A percentile compares a stretch with the other conserved stretches of the same genome.
Evolutionary conservation across 2,329 filamentous ascomycete genomes (phyloP).

Genomic region (Paraphaeosphaeria sporulosa): DNA sequence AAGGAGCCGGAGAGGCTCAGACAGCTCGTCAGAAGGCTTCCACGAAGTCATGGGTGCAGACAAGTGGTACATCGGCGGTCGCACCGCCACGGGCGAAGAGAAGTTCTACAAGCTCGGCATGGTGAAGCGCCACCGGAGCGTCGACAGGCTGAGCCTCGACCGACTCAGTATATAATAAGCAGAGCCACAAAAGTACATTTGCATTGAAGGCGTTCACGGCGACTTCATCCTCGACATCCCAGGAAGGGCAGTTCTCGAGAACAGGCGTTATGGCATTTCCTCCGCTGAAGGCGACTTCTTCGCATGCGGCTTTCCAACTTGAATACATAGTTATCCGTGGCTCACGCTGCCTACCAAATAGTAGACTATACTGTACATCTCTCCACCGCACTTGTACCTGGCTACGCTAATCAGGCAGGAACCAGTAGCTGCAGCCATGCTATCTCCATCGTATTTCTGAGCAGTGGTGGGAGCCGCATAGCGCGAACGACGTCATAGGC

Average conservation of each 20-base stretch:
- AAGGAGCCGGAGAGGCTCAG: slow-evolving; percentile 69
- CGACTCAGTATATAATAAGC: slow-evolving; percentile 72
- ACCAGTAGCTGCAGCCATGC: not conserved
- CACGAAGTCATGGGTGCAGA: slow-evolving; percentile 74
- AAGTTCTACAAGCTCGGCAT: slow-evolving; percentile 83
- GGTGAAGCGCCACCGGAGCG: slow-evolving; percentile 74
- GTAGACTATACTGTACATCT: slow-evolving; percentile 5
- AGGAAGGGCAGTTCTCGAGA: not conserved
- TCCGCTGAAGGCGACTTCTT: not conserved
- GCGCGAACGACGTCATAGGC: not conserved
- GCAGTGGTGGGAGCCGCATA: not conserved
- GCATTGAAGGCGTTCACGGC: slow-evolving; percentile 32
- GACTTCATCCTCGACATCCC: not conserved
- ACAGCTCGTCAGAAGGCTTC: slow-evolving; percentile 79
- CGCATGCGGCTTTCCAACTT: not conserved
- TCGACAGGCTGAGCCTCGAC: slow-evolving; percentile 77
- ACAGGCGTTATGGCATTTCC: not conserved
- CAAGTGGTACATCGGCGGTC: slow-evolving; percentile 83
- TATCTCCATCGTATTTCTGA: not conserved
- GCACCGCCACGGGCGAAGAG: slow-evolving; percentile 79
- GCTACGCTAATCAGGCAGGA: not conserved
- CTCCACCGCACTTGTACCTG: not conserved
- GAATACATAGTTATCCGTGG: slow-evolving; percentile 13
- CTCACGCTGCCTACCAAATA: slow-evolving; percentile 11
- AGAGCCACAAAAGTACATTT: slow-evolving; percentile 19